Percentiles rank a stretch among this genome's conserved stretches.
Conservation (phyloP, 2,329 filamentous ascomycete genomes). For the Dactylonectria macrodidyma region DNA sequence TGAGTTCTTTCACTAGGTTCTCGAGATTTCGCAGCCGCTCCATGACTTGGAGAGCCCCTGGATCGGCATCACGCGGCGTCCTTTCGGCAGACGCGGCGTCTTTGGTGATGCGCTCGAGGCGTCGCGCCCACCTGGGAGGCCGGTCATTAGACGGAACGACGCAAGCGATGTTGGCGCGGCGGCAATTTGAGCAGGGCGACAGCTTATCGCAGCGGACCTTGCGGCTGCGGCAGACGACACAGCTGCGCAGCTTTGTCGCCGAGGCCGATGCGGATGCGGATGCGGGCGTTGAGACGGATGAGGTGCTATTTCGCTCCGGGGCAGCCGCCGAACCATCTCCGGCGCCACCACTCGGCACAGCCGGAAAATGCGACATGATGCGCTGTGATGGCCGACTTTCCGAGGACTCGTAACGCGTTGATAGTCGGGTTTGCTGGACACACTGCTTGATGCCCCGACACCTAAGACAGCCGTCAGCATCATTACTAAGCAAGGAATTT, state of each 20-base stretch:
- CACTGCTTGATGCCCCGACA: not conserved
- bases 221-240: constrained; percentile 65
- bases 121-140: constrained; percentile 68
- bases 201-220: constrained; percentile 72
- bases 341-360: constrained; percentile 19
- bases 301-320: constrained; percentile 45
- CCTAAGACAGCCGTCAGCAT: not conserved
- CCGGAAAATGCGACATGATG: constrained; percentile 7
- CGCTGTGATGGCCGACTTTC: not conserved
- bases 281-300: constrained; percentile 27
- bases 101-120: constrained; percentile 59
- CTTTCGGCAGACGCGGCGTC: constrained; percentile 49
- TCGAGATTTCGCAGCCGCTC: constrained; percentile 66
- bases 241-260: constrained; percentile 60
- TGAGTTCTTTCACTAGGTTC: constrained; percentile 65
- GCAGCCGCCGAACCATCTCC: constrained; percentile 35
- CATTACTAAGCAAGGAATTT: not conserved
- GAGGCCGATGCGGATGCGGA: constrained; percentile 21
- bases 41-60: constrained; percentile 58
- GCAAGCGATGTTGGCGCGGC: constrained; percentile 66
- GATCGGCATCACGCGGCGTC: constrained; percentile 44
- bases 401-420: not conserved
- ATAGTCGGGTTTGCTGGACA: not conserved
- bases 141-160: constrained; percentile 64
- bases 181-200: constrained; percentile 71